Evolutionary conservation across 2,329 filamentous ascomycete species (phyloP), one percentile per base, ranked within the genome.

Genomic region (Botrytis porri): DNA sequence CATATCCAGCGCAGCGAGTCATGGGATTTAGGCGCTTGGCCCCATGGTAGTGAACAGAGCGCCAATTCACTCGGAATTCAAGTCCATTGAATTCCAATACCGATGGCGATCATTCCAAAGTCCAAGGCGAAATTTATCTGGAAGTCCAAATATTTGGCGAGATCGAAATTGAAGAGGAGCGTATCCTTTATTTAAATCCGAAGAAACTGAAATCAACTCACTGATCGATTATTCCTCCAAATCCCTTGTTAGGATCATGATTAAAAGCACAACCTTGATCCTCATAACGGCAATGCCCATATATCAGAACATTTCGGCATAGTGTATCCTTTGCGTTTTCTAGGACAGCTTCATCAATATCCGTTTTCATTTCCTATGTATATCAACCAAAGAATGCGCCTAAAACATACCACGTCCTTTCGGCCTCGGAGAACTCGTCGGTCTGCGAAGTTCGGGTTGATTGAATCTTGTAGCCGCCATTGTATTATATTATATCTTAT

Each of bases 301-400:
- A 97, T 79, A 98, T 97, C 75, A 94, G 88, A 75, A 98, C 92
- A 83, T 98, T 97, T 80, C 94, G 92, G 84, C 94, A 98, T 73
- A 95, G 88, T 10, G 93, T 97, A 81, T 97, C 94, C 84, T 95
- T 97, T 70, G 89, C 85, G 82, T 92, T 93, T 84, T 93, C 91
- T 92, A 77, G 73, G 63, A 73, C 73, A 64, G 37, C 63, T 35
- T 59, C 54, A 75, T 80, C 76, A 79, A 77, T 69, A 73, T 62
- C 43, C 32, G 10, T 51, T 59, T 37, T 66, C n/a, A 25, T 59
- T 64, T 70, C 41, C 43, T 51, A 20, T 43, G 37, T 43, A 57
- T 54, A 48, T 63, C 22, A 61, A 54, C 60, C 20, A 51, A 54
- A 66, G 64, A 54, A 32, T 69, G 32, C 59, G 48, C 51, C 29